Percentiles rank a stretch among this genome's conserved stretches.
Conservation (phyloP, 2,329 filamentous ascomycete species). For the Stemphylium vesicarium region DNA sequence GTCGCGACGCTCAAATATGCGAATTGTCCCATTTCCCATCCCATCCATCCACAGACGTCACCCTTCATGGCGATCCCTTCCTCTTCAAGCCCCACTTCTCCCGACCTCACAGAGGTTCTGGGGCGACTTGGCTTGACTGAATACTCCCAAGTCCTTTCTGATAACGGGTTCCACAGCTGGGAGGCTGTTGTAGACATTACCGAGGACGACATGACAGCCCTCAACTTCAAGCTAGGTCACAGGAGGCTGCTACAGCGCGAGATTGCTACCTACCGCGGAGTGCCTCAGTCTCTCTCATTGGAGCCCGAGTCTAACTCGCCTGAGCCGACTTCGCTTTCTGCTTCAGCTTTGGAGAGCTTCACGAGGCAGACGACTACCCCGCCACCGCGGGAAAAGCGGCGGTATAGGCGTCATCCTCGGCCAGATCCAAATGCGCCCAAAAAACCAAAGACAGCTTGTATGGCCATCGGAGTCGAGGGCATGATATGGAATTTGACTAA, state of each 20-base stretch:
- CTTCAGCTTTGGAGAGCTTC: conserved; percentile 38
- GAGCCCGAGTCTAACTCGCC: conserved; percentile 26
- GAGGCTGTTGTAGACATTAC: conserved; percentile 50
- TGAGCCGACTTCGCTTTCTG: conserved; percentile 35
- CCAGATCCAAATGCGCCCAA: conserved; percentile 48
- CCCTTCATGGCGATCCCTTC: conserved; percentile 37
- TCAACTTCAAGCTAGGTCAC: conserved; percentile 51
- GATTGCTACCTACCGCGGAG: conserved; percentile 46
- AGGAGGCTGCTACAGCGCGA: conserved; percentile 49
- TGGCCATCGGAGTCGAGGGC: conserved; percentile 3
- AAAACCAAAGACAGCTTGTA: conserved; percentile 51
- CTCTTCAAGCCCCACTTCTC: conserved; percentile 24
- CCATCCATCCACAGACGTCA: conserved; percentile 21
- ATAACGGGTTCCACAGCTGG: conserved; percentile 50
- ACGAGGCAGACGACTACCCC: conserved; percentile 31
- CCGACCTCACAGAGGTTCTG: conserved; percentile 38
- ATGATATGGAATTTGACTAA: conserved; percentile 12
- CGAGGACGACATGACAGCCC: conserved; percentile 46
- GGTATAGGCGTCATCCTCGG: conserved; percentile 48
- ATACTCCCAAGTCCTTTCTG: conserved; percentile 36
- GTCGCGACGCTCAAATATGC: conserved; percentile 14
- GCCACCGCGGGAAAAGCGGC: conserved; percentile 42
- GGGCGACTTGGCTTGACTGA: conserved; percentile 38
- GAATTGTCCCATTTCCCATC: conserved; percentile 22
- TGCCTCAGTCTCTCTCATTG: conserved; percentile 36